These are phyloP conservation scores for Coemansia javaensis DNA, from an alignment of 192 early-diverging fungal species.

Conservation along the genomic window DNA sequence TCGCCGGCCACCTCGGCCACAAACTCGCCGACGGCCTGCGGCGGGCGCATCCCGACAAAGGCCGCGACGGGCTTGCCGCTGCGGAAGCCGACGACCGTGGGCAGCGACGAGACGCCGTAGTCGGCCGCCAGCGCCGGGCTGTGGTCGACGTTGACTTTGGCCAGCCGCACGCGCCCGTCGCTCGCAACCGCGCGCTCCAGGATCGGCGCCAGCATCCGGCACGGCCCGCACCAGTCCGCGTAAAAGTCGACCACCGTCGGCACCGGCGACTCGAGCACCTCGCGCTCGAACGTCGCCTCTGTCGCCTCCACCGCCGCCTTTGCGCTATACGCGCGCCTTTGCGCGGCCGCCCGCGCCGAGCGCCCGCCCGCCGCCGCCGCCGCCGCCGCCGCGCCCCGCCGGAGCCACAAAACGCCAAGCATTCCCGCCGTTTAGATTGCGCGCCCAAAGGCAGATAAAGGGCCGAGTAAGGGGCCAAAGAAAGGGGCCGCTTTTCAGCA, in stretches of 20 bases:
- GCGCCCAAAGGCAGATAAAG: too few species aligned
- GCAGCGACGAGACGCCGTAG: conserved; percentile 66
- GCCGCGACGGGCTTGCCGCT: conserved; percentile 57
- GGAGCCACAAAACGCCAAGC: too few species aligned
- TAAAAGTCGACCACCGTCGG: conserved; percentile 78
- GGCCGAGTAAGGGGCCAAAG: too few species aligned
- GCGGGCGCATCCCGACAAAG: conserved; percentile 61
- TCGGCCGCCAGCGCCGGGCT: conserved; percentile 55
- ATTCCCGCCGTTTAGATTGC: too few species aligned
- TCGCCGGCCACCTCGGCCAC: conserved; percentile 51
- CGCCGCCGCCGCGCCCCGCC: too few species aligned
- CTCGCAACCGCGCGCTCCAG: conserved; percentile 60
- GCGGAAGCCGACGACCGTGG: conserved; percentile 70
- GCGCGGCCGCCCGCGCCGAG: too few species aligned
- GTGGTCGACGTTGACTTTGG: conserved; percentile 76
- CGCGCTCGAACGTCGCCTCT: conserved; percentile 54
- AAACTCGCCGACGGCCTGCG: conserved; percentile 43
- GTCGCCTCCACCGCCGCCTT: conserved; percentile 49
- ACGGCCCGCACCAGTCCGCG: conserved; percentile 79
- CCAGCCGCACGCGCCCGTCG: conserved; percentile 63
- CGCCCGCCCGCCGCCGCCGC: background rate
- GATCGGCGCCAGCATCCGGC: conserved; percentile 69
- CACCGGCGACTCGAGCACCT: conserved; percentile 56
- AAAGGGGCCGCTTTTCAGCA: too few species aligned
- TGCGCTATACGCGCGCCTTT: background rate